Base-by-base conservation (phyloP, 495 filamentous ascomycete genomes). In the Astrothelium subdiscretum region DNA sequence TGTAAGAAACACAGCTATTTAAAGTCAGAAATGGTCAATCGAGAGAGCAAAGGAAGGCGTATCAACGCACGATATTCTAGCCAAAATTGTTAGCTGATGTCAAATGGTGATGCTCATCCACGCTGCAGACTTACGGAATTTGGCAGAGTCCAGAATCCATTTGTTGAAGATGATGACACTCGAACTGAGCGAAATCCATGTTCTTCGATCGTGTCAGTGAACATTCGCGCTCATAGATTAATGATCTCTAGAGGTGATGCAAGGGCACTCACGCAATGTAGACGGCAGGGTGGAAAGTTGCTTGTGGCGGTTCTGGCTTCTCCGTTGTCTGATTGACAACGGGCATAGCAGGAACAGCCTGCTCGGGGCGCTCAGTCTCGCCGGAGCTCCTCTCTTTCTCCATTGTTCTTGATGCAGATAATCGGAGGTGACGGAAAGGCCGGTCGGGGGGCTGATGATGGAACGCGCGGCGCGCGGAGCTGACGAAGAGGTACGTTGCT, bases 101-200 rank as follows among this genome's bases (percentile, higher is more conserved):
- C 15, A 3, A 26, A 24, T 27, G 20, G 54, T 26, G 32, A 48
- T 29, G 24, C 29, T 18, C 35, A 26, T n/a, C 27, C 22, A 2
- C 44, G 18, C 26, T 26, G 59, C 26, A 59, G 74, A 81, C 89
- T 85, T 81, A 94, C 90, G 78, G 80, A 97, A 98, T 59, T 87
- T 78, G 66, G 84, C 81, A 31, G 83, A 88, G 69, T 89, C 85
- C 60, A 97, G 82, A 66, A 98, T 91, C 83, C 89, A 92, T 83
- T 98, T 98, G 86, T 98, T 97, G 87, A 96, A 98, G 48, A 97
- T 78, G 69, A 98, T 98, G 65, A 96, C 90, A 65, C 84, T 88
- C 32, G 92, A 96, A 72, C 91, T 96, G 69, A 96, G 77, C 61
- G 83, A 74, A 66, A 98, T 97, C 94, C 94, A 98, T 71, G 83